phyloP scores from a whole-genome alignment of 176 grass and related monocot species.

The Aechmea fasciata region DNA sequence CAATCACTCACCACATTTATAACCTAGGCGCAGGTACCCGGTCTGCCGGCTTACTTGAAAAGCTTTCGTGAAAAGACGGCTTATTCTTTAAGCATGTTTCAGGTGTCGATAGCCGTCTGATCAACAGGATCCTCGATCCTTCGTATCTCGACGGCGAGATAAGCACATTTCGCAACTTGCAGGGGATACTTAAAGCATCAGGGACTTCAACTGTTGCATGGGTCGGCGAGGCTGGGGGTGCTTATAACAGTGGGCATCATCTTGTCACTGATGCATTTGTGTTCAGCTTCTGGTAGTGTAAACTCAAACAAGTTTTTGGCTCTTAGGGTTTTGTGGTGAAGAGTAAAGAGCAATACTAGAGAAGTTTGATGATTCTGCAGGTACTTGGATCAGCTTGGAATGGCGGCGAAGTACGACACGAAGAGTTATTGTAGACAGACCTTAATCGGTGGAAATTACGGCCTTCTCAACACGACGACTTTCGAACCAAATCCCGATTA shows the following conservation, averaged over 20 bases:
- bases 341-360: not conserved
- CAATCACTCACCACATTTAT: constrained; percentile 86
- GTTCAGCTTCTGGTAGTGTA: constrained; percentile 83
- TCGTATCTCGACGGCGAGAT: constrained; percentile 44
- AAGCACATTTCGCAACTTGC: constrained; percentile 48
- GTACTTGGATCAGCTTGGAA: constrained; percentile 77
- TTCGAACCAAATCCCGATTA: constrained; percentile 87
- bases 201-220: constrained; percentile 55
- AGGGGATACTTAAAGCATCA: constrained; percentile 31
- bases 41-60: not conserved
- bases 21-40: constrained; percentile 67
- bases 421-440: constrained; percentile 73
- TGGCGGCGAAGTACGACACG: constrained; percentile 64
- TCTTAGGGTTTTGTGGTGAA: not conserved
- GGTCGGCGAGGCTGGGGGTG: constrained; percentile 84
- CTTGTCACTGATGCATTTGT: constrained; percentile 84
- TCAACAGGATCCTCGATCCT: constrained; percentile 68
- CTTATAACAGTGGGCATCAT: constrained; percentile 90
- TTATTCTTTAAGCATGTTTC: not conserved
- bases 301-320: not conserved
- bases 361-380: constrained; percentile 17
- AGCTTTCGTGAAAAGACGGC: not conserved
- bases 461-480: constrained; percentile 65
- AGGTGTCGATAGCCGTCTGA: constrained; percentile 66
- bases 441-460: constrained; percentile 69